Conservation (phyloP, 2,329 filamentous ascomycete genomes). For the Mycosphaerelloides madeirae region DNA sequence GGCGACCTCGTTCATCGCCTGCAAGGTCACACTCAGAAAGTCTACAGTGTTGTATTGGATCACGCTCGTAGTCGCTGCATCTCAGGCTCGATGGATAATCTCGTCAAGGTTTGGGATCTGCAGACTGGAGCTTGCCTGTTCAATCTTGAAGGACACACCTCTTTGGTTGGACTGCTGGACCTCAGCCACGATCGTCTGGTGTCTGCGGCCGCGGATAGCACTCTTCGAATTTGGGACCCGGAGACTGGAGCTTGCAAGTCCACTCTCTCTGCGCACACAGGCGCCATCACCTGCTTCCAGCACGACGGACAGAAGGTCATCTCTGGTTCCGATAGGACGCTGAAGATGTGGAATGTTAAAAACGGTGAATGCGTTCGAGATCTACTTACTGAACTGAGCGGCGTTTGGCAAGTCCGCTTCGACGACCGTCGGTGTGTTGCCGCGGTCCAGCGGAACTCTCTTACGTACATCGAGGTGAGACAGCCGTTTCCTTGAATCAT, state of each 20-base stretch:
- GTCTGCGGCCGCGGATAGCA: conserved; percentile 91
- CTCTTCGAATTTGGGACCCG: conserved; percentile 93
- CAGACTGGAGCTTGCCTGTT: conserved; percentile 78
- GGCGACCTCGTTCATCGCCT: conserved; percentile 81
- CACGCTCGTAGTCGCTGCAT: conserved; percentile 90
- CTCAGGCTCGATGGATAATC: conserved; percentile 95
- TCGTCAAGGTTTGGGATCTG: conserved; percentile 96
- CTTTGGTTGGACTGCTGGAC: conserved; percentile 87
- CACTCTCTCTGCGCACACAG: conserved; percentile 86
- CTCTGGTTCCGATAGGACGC: conserved; percentile 85
- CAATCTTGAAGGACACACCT: conserved; percentile 86
- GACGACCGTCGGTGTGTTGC: conserved; percentile 93
- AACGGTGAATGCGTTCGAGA: conserved; percentile 91
- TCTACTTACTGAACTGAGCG: conserved; percentile 83
- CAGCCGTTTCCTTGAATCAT: too few species aligned
- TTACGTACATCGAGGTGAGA: conserved; percentile 93
- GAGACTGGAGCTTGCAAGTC: conserved; percentile 87
- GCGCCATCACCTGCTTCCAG: conserved; percentile 97
- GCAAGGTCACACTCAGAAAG: conserved; percentile 83
- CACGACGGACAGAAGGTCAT: conserved; percentile 97
- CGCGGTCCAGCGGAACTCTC: conserved; percentile 83
- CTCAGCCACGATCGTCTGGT: conserved; percentile 85
- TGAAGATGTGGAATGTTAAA: conserved; percentile 98
- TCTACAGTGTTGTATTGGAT: conserved; percentile 95
- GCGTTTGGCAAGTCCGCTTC: conserved; percentile 99